Evolutionary conservation across 2,329 filamentous ascomycete species (phyloP), one percentile per base, ranked within the genome.

Genomic region (Elsinoe ampelina): DNA sequence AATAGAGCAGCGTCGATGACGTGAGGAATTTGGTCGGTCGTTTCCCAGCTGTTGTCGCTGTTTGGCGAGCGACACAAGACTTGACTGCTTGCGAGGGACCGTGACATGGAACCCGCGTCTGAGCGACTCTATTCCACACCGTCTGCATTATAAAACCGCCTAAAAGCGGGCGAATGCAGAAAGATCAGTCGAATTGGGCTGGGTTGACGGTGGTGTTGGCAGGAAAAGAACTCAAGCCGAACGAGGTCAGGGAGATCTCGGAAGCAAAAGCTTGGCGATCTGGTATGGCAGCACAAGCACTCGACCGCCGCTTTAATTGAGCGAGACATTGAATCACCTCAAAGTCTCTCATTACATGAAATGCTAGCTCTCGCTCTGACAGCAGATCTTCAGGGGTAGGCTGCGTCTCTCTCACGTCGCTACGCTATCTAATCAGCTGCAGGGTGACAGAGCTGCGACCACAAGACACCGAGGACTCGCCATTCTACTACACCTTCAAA

Each of bases 401-500:
- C 42, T 19, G 13, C 52, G 26, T 51, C 20, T 13, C 5, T 7
- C 7, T 4, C 2, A 36, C 19, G 22, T 22, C 22, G 5, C 22
- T 22, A 2, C 5, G 43, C 54, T 32, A 41, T 30, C 38, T 57
- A 56, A 57, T 52, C 61, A 55, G 51, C 39, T 57, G 58, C 65
- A 97, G 93, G 45, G 90, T 98, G 59, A 96, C 90, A 59, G 87
- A 93, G 66, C 83, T 98, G 63, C 85, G 85, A 57, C 93, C 93
- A 6, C 78, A 84, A 63, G 93, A 98, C 71, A 89, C 84, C 5
- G 76, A 84, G 64, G 87, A 88, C 15, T 81, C 80, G 58, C 89
- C 90, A 3, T 98, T 96, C 76, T 95, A 86, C 80, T 98, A 95
- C 75, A 96, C 89, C 52, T 97, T 98, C 81, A 93, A 87, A 69